These are phyloP conservation scores for Monilinia vaccinii-corymbosi DNA, from an alignment of 2,329 filamentous ascomycete genomes.

Conservation along the genomic window DNA sequence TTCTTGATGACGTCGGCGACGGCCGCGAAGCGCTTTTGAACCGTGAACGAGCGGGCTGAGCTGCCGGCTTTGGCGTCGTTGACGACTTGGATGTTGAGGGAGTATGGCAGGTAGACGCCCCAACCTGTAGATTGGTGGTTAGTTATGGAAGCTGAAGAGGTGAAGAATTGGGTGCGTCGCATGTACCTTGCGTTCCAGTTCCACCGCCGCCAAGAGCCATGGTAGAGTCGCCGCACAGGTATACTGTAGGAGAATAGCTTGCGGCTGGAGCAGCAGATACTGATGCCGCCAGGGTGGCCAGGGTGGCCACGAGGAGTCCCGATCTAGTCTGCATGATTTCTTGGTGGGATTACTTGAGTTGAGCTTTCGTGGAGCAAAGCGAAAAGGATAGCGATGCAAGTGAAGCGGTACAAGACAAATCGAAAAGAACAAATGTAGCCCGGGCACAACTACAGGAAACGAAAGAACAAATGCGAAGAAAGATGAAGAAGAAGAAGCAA, in stretches of 20 bases:
- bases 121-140: constrained; percentile 39
- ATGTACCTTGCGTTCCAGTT: constrained; percentile 34
- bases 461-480: background rate
- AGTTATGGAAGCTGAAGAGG: background rate
- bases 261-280: background rate
- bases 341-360: background rate
- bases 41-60: constrained; percentile 55
- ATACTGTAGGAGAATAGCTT: constrained; percentile 33
- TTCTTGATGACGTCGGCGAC: constrained; percentile 37
- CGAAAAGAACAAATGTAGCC: background rate
- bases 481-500: background rate
- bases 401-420: background rate
- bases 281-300: background rate
- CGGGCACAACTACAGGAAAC: background rate
- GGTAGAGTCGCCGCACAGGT: constrained; percentile 53
- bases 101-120: constrained; percentile 50
- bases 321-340: background rate
- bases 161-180: no score
- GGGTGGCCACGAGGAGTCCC: background rate
- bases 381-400: background rate
- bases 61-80: constrained; percentile 60
- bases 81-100: constrained; percentile 40
- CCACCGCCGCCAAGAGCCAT: constrained; percentile 43
- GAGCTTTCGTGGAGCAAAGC: background rate
- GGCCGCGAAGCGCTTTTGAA: constrained; percentile 54